These are phyloP conservation scores for Scleroderma bovista DNA, from an alignment of 768 basidiomycete genomes.

Conservation along the genomic window DNA sequence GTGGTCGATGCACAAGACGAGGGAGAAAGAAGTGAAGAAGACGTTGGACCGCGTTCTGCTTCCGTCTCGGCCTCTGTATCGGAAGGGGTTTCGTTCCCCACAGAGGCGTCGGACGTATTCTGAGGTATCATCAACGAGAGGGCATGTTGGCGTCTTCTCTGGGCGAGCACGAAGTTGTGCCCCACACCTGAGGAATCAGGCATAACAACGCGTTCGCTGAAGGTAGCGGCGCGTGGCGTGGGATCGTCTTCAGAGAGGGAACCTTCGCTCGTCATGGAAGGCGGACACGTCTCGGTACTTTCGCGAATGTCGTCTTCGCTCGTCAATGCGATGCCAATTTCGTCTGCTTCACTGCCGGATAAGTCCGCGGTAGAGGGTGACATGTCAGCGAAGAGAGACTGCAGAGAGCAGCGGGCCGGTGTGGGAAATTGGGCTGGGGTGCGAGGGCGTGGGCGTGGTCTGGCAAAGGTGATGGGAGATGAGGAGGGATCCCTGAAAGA, in stretches of 20 bases:
- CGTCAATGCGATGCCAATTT: background rate
- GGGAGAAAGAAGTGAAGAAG: background rate
- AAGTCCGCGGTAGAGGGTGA: slow-evolving; percentile 3
- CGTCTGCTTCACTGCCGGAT: background rate
- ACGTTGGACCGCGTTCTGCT: background rate
- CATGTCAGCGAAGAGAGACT: slow-evolving; percentile 6
- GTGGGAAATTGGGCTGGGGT: background rate
- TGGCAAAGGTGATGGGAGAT: slow-evolving; percentile 6
- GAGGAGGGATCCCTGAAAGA: background rate
- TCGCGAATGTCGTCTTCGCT: slow-evolving; percentile 2
- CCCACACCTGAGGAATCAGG: background rate
- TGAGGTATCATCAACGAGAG: slow-evolving; percentile 14
- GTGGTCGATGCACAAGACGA: background rate
- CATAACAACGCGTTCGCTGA: slow-evolving; percentile 1
- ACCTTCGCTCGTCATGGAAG: slow-evolving; percentile 4
- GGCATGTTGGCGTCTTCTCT: slow-evolving; percentile 8
- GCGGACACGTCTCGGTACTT: slow-evolving; percentile 3
- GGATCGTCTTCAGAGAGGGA: slow-evolving; percentile 16
- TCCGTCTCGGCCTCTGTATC: slow-evolving; percentile 9
- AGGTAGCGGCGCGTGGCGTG: slow-evolving; percentile 21
- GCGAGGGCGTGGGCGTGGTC: background rate
- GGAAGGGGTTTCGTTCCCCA: slow-evolving; percentile 16
- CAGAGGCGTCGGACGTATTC: slow-evolving; percentile 16
- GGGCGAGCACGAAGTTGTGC: background rate
- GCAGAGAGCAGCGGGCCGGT: background rate